A percentile compares a stretch with the other conserved stretches of the same genome.
These are phyloP conservation scores for Prunella vulgaris DNA, from an alignment of 257 asterid species.

Conservation along the genomic window DNA sequence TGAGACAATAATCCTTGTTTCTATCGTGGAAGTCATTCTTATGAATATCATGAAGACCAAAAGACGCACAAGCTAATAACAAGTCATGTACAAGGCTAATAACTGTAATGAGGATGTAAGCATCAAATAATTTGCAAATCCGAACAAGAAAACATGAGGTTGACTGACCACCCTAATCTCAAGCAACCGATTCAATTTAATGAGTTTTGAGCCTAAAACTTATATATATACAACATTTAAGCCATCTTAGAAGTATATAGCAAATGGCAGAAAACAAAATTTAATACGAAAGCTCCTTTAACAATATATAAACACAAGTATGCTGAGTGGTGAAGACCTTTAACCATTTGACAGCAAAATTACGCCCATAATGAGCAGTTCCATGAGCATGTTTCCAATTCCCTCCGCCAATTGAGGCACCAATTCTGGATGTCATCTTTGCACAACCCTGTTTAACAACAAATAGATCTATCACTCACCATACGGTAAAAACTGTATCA, in stretches of 20 bases:
- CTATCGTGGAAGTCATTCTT: too few relatives aligned
- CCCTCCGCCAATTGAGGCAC: constrained; percentile 83
- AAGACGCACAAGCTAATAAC: too few relatives aligned
- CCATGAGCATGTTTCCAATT: constrained; percentile 98
- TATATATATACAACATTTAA: not conserved
- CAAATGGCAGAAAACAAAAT: constrained; percentile 7
- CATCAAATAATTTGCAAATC: not conserved
- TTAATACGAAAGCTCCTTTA: constrained; percentile 13
- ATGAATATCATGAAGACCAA: too few relatives aligned
- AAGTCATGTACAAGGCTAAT: not conserved
- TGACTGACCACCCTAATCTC: not conserved
- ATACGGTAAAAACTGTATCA: not conserved
- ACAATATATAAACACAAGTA: constrained; percentile 5
- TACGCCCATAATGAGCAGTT: constrained; percentile 95
- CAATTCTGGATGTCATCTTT: constrained; percentile 90
- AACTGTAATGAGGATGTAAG: not conserved
- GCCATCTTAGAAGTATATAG: constrained; percentile 7
- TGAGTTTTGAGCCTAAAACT: not conserved
- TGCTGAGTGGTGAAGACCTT: constrained; percentile 50
- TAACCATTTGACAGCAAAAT: constrained; percentile 88
- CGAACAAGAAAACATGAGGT: constrained; percentile 13
- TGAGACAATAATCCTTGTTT: too few relatives aligned
- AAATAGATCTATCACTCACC: constrained; percentile 20
- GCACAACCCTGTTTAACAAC: constrained; percentile 80
- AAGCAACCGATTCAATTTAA: not conserved